Conservation (phyloP, 2,329 filamentous ascomycete species). For the Ophioceras dolichostomum region DNA sequence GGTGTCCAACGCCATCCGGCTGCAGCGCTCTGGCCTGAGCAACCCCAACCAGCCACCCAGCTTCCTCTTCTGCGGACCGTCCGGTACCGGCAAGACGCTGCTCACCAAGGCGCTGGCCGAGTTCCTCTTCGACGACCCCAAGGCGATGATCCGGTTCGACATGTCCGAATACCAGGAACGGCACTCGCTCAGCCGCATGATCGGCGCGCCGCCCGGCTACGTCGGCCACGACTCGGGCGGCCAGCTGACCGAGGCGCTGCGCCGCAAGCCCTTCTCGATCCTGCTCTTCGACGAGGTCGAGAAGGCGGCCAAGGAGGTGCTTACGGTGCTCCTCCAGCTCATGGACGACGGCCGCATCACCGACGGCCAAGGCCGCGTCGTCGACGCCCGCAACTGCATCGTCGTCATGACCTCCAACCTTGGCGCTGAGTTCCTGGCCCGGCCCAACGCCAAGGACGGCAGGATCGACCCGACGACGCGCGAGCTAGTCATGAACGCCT, state of each 20-base stretch:
- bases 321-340: constrained; percentile 95
- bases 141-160: constrained; percentile 97
- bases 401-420: constrained; percentile 99
- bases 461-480: constrained; percentile 74
- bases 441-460: constrained; percentile 66
- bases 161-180: constrained; percentile 99
- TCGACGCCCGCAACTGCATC: constrained; percentile 96
- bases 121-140: constrained; percentile 94
- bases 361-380: constrained; percentile 87
- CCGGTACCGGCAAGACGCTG: constrained; percentile 94
- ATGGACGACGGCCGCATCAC: constrained; percentile 99
- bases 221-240: constrained; percentile 94
- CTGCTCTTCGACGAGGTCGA: constrained; percentile 96
- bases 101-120: constrained; percentile 95
- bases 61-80: constrained; percentile 98
- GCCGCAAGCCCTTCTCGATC: constrained; percentile 93
- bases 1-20: constrained; percentile 89
- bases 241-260: constrained; percentile 87
- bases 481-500: constrained; percentile 80
- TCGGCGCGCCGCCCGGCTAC: constrained; percentile 92
- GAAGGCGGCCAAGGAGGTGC: constrained; percentile 94
- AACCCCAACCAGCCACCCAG: constrained; percentile 96
- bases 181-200: constrained; percentile 92
- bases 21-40: constrained; percentile 85
- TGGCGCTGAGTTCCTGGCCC: constrained; percentile 84